Evolutionary conservation across 208 protist species (phyloP).

Genomic region (Leishmania turanica): DNA sequence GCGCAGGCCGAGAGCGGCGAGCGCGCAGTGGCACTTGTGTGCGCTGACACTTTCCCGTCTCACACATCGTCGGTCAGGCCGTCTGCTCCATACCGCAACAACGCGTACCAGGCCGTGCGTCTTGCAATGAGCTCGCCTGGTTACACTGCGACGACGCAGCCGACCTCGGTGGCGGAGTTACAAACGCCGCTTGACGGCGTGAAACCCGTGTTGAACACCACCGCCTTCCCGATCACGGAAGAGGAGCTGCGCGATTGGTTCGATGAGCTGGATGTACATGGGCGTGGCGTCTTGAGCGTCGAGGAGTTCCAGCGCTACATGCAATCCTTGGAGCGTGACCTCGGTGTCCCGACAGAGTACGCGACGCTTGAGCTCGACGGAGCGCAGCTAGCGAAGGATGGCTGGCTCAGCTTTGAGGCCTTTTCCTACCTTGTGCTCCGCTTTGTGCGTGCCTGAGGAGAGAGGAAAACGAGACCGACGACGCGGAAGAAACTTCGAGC

Average conservation of each 20-base stretch:
- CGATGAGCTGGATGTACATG: constrained; percentile 45
- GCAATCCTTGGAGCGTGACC: constrained; percentile 59
- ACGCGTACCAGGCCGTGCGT: constrained; percentile 76
- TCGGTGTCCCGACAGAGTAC: constrained; percentile 55
- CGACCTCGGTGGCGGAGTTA: constrained; percentile 1
- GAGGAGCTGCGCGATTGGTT: constrained; percentile 74
- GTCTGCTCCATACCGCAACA: constrained; percentile 48
- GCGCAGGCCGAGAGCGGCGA: not conserved
- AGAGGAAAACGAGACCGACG: not conserved
- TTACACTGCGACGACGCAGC: constrained; percentile 28
- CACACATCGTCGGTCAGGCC: not conserved
- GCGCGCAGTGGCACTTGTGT: not conserved
- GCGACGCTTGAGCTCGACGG: constrained; percentile 48
- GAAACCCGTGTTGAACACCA: constrained; percentile 48
- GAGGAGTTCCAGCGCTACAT: constrained; percentile 53
- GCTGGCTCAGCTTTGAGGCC: constrained; percentile 67
- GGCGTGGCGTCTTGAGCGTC: constrained; percentile 37
- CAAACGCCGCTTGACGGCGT: constrained; percentile 28
- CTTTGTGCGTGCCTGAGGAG: constrained; percentile 40
- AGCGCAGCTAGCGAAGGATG: constrained; percentile 47
- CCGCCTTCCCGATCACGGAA: constrained; percentile 63
- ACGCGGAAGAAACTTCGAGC: not conserved
- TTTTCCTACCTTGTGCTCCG: constrained; percentile 81
- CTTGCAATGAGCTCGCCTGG: constrained; percentile 57
- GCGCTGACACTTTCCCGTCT: constrained; percentile 3